These are phyloP conservation scores for Phragmites australis DNA, from an alignment of 176 grass and related monocot genomes.

Conservation along the genomic window DNA sequence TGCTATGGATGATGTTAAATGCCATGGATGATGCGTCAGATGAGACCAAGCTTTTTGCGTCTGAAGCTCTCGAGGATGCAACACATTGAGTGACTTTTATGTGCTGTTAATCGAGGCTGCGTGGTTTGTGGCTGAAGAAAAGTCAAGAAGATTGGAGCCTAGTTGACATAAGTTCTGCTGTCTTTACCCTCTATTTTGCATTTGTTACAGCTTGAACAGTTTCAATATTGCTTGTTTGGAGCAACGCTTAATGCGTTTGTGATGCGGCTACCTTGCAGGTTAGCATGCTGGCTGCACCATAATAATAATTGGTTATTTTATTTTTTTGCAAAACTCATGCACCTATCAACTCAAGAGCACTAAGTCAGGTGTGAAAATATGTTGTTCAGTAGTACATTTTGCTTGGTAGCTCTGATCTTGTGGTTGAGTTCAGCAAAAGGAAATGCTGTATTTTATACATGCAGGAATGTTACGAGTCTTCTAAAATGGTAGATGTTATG, in stretches of 20 bases:
- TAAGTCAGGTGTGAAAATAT: neutral
- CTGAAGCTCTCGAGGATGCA: slow-evolving; percentile 23
- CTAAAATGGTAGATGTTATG: too few species aligned
- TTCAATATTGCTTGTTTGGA: neutral
- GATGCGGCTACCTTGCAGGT: neutral
- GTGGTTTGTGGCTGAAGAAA: slow-evolving; percentile 36
- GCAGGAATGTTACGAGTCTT: too few species aligned
- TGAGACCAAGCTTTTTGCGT: slow-evolving; percentile 26
- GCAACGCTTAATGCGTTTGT: neutral
- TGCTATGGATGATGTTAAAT: slow-evolving; percentile 1
- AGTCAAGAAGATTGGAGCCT: slow-evolving; percentile 26
- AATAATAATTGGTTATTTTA: too few species aligned
- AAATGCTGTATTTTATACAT: too few species aligned
- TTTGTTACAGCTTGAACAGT: neutral
- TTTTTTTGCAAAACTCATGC: neutral
- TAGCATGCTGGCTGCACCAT: neutral
- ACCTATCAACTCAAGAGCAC: neutral
- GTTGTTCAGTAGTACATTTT: neutral
- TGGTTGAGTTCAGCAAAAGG: too few species aligned
- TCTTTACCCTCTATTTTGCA: neutral
- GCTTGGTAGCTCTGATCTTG: neutral
- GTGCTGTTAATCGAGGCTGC: slow-evolving; percentile 19
- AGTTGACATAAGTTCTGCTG: neutral
- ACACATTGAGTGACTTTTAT: slow-evolving; percentile 13
- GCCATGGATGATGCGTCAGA: slow-evolving; percentile 25